Evolutionary conservation across 2,329 filamentous ascomycete genomes (phyloP), one percentile per base, ranked within the genome.

Genomic region (Myriosclerotinia duriaeana): DNA sequence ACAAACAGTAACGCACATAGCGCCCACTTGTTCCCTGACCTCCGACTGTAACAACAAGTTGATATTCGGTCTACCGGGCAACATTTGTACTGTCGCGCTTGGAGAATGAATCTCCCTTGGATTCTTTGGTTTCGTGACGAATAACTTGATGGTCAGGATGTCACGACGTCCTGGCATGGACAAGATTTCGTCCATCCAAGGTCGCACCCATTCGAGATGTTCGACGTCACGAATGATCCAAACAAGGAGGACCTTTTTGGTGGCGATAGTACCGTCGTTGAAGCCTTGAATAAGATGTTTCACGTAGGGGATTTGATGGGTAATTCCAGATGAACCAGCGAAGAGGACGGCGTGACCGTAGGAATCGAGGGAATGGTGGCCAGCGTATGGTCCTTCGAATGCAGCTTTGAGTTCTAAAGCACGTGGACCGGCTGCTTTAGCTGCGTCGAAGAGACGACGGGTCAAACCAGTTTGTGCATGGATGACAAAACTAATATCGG

Each of bases 171-270:
- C 85, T 15, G 92, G 90, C 84, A 97, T 89, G 66, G 85, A 84
- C 42, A 98, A 83, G 64, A 98, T 79, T 65, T 81, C 78, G 71
- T 89, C 85, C 85, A 90, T 89, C 89, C 91, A 98, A 6, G 92
- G 91, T 9, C 92, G 87, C 67, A 96, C 91, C 94, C 95, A 98
- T 77, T 97, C 92, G 9, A 98, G 85, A 66, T 94, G 89, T 74
- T 97, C 90, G 48, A 90, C 89, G 65, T 93, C 92, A 69, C 95
- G 92, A 70, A 98, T 90, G 74, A 97, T 89, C 95, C 95, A 98
- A 68, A 97, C 87, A 9, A 98, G 86, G 1, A 89, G 91, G 56
- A 98, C 80, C 52, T 89, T 87, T 62, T 93, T 89, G 4, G 92
- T 92, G 5, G 94, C 93, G 48, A 93, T 87, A 0, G 88, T 93